phyloP scores from a whole-genome alignment of 768 basidiomycete species.

The Paxillus involutus region DNA sequence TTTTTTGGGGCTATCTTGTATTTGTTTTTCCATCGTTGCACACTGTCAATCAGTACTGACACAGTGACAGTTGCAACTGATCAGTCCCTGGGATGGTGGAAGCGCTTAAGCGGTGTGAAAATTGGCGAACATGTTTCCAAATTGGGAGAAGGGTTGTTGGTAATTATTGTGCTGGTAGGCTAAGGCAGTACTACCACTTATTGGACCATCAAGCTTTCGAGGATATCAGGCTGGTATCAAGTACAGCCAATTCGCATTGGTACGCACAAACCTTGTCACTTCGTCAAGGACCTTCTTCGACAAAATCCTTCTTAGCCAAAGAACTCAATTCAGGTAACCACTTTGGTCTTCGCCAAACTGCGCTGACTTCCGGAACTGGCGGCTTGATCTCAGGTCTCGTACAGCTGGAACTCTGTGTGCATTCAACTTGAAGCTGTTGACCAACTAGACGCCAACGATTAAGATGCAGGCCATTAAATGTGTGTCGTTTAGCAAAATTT shows the following conservation, averaged over 20 bases:
- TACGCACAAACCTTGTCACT: conserved; percentile 3
- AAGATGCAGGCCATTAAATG: conserved; percentile 92
- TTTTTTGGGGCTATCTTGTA: conserved; percentile 29
- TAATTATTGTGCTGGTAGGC: conserved; percentile 1
- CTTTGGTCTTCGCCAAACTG: neutral
- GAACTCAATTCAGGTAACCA: conserved; percentile 4
- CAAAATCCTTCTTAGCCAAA: neutral
- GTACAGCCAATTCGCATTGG: conserved; percentile 17
- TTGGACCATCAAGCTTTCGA: conserved; percentile 15
- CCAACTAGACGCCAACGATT: conserved; percentile 16
- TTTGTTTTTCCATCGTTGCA: conserved; percentile 12
- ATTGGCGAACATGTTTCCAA: conserved; percentile 5
- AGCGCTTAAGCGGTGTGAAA: conserved; percentile 17
- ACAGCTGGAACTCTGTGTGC: conserved; percentile 7
- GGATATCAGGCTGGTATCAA: conserved; percentile 30
- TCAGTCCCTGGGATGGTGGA: neutral
- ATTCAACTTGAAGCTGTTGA: conserved; percentile 5
- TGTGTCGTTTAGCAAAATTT: conserved; percentile 35
- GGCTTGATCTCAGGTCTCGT: conserved; percentile 17
- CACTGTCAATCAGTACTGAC: neutral
- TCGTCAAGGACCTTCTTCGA: neutral
- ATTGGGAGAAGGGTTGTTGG: conserved; percentile 7
- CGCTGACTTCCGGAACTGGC: conserved; percentile 10
- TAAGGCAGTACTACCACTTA: neutral
- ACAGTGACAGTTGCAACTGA: neutral